Evolutionary conservation across 352 stramenopile genomes (phyloP).

Genomic region (Phytophthora melonis): DNA sequence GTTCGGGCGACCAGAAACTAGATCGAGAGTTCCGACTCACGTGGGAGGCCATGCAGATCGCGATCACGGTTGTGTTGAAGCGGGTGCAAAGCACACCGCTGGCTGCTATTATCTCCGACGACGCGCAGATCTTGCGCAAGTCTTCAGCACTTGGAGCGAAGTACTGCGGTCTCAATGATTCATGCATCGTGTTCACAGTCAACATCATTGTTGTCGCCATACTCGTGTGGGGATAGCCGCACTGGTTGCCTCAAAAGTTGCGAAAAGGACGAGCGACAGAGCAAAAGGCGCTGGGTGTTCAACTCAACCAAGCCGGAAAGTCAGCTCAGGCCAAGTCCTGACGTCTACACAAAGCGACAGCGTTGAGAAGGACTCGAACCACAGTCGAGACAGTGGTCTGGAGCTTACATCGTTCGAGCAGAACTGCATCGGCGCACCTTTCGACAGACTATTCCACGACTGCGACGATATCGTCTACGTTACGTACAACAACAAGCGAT

Average conservation of each 20-base stretch:
- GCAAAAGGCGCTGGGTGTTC: neutral
- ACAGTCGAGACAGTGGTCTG: too few species aligned
- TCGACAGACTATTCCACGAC: conserved; percentile 24
- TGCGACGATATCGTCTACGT: conserved; percentile 27
- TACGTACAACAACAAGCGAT: conserved; percentile 13
- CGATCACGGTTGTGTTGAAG: conserved; percentile 15
- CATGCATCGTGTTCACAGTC: conserved; percentile 25
- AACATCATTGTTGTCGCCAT: conserved; percentile 16
- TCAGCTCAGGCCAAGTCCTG: neutral
- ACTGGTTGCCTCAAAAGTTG: conserved; percentile 6
- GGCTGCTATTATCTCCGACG: conserved; percentile 9
- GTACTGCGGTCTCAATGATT: conserved; percentile 29
- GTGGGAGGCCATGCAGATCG: conserved; percentile 30
- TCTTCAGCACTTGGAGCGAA: conserved; percentile 16
- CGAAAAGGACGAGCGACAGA: conserved; percentile 1
- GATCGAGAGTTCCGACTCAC: conserved; percentile 27
- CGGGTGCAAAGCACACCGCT: conserved; percentile 9
- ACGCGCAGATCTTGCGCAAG: conserved; percentile 18
- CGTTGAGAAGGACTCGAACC: neutral
- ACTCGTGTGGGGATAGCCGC: conserved; percentile 9
- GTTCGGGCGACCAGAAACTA: conserved; percentile 25
- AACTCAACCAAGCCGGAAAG: neutral
- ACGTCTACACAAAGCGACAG: too few species aligned
- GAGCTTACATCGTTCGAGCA: conserved; percentile 12
- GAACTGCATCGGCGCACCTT: conserved; percentile 17